Percentiles rank a stretch among this genome's conserved stretches.
Conservation (phyloP, 352 stramenopile genomes). For the Pythium periplocum region DNA sequence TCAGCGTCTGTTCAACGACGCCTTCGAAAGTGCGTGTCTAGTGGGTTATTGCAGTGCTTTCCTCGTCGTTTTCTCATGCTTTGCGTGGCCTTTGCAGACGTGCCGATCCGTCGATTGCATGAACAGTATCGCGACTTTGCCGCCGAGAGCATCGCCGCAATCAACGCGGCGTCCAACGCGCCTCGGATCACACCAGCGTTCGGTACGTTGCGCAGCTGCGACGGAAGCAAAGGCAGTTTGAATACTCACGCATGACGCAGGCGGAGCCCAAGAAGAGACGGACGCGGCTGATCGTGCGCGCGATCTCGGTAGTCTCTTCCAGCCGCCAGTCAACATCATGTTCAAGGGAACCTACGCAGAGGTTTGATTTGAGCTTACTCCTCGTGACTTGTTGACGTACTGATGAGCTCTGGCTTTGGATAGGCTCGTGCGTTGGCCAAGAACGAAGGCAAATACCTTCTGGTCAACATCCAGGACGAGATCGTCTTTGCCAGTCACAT, state of each 20-base stretch:
- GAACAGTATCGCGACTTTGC: slow-evolving; percentile 79
- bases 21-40: slow-evolving; percentile 28
- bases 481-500: slow-evolving; percentile 93
- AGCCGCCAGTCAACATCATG: slow-evolving; percentile 70
- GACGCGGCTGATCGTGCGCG: slow-evolving; percentile 15
- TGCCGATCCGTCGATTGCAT: slow-evolving; percentile 53
- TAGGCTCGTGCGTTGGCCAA: slow-evolving; percentile 74
- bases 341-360: slow-evolving; percentile 76
- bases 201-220: slow-evolving; percentile 11
- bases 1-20: slow-evolving; percentile 65
- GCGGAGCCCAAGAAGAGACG: too few species aligned
- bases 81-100: slow-evolving; percentile 11
- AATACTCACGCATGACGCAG: too few species aligned
- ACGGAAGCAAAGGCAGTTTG: too few species aligned
- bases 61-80: background rate
- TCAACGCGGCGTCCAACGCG: slow-evolving; percentile 33
- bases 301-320: slow-evolving; percentile 68
- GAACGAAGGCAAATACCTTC: slow-evolving; percentile 86
- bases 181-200: slow-evolving; percentile 39
- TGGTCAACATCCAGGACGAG: slow-evolving; percentile 94
- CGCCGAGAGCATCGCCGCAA: slow-evolving; percentile 71
- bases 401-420: background rate
- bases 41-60: slow-evolving; percentile 7
- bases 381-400: background rate
- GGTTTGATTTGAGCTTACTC: slow-evolving; percentile 17